These are phyloP conservation scores for Madurella fahalii DNA, from an alignment of 2,329 filamentous ascomycete species.

Conservation along the genomic window DNA sequence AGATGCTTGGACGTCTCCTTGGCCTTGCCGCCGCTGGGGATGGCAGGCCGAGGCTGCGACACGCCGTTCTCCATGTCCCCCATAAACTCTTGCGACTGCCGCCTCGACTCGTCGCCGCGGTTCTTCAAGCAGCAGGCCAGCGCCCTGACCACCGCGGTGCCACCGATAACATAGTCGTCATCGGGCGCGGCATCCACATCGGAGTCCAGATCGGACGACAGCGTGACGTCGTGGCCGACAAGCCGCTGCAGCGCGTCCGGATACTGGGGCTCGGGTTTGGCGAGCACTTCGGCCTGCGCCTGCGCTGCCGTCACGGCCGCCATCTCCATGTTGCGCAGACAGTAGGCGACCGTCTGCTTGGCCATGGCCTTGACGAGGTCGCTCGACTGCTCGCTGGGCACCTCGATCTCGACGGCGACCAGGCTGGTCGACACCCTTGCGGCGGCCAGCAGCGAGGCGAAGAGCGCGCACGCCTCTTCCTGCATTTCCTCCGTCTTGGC, in stretches of 20 bases:
- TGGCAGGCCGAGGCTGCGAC: constrained; percentile 33
- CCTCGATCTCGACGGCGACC: constrained; percentile 87
- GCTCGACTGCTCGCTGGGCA: constrained; percentile 74
- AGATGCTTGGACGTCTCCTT: constrained; percentile 93
- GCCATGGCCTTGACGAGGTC: constrained; percentile 89
- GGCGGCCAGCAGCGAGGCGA: constrained; percentile 85
- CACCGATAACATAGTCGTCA: constrained; percentile 92
- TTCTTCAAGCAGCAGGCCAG: constrained; percentile 87
- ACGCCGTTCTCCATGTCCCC: constrained; percentile 51
- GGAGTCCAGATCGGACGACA: constrained; percentile 50
- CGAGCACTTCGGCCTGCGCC: constrained; percentile 25
- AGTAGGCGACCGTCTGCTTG: constrained; percentile 93
- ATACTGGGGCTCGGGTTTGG: constrained; percentile 43
- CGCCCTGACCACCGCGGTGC: constrained; percentile 91
- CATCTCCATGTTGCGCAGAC: constrained; percentile 81
- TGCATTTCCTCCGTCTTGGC: constrained; percentile 75
- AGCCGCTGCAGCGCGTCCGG: constrained; percentile 84
- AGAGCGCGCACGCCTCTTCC: constrained; percentile 91
- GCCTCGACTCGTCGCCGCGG: constrained; percentile 60
- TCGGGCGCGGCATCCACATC: constrained; percentile 71
- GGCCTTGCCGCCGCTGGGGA: constrained; percentile 57
- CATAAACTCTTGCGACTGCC: constrained; percentile 49
- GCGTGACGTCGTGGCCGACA: constrained; percentile 63
- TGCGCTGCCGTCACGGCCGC: constrained; percentile 37
- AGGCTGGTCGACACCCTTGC: constrained; percentile 78